These are phyloP conservation scores for Ceratobasidium sp. DNA, from an alignment of 1,284 basidiomycete genomes.

Conservation along the genomic window DNA sequence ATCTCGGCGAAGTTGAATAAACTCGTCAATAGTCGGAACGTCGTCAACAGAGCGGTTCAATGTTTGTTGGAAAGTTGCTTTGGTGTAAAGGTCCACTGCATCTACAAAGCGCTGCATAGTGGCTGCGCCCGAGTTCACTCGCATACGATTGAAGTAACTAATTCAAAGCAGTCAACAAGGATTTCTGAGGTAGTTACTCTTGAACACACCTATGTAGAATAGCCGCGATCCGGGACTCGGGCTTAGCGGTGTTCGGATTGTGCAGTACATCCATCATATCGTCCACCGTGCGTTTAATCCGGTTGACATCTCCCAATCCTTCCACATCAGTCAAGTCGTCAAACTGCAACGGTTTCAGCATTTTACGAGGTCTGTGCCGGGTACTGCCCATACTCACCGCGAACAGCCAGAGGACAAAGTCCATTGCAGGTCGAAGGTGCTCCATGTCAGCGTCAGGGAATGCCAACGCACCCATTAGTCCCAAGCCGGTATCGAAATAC, in stretches of 20 bases:
- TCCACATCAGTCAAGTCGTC: conserved; percentile 64
- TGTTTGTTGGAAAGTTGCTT: conserved; percentile 60
- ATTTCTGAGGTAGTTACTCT: conserved; percentile 26
- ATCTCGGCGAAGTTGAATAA: conserved; percentile 61
- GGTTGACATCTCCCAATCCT: conserved; percentile 59
- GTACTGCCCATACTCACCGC: conserved; percentile 55
- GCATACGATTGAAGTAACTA: conserved; percentile 59
- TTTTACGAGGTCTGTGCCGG: neutral
- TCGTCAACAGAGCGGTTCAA: conserved; percentile 58
- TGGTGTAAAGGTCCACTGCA: conserved; percentile 60
- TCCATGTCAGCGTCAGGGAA: conserved; percentile 62
- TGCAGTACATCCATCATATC: conserved; percentile 55
- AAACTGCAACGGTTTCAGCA: conserved; percentile 51
- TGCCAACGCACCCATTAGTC: conserved; percentile 61
- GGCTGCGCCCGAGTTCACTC: conserved; percentile 59
- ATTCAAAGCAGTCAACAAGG: conserved; percentile 38
- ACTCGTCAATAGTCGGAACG: conserved; percentile 61
- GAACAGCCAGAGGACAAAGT: conserved; percentile 66
- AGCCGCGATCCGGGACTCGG: conserved; percentile 61
- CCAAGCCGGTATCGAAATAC: conserved; percentile 55
- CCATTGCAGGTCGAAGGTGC: conserved; percentile 62
- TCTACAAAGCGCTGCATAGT: conserved; percentile 58
- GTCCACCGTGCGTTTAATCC: conserved; percentile 57
- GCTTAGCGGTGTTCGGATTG: conserved; percentile 56
- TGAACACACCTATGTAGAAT: conserved; percentile 60